Base-by-base conservation (phyloP, 2,329 filamentous ascomycete species). In the Cercospora sp. region DNA sequence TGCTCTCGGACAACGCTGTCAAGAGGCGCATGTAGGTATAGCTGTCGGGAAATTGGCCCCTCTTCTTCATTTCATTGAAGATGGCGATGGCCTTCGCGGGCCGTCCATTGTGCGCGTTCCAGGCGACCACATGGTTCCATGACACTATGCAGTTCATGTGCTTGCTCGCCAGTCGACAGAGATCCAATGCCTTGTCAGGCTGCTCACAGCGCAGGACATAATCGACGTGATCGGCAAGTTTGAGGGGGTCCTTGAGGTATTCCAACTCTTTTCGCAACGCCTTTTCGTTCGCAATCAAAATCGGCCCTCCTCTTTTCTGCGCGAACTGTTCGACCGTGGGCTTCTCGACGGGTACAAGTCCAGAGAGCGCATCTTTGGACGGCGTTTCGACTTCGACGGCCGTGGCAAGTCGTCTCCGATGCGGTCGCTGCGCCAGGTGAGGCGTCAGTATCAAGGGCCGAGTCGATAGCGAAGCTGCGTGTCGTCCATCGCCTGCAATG, bases 51-150 rank as follows among this genome's bases (percentile, higher is more conserved):
- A 86, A 84, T 74, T 96, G 91, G 5, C 85, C 90, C 69, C 93
- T 87, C 82, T 98, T 98, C 82, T 98, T 99, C 94, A 99, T 98
- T 91, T 98, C 94, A 79, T 97, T 97, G 82, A 89, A 97, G n/a
- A 93, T 83, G 80, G 91, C 93, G 66, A 97, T 81, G 18, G 91
- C 94, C 21, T 83, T 81, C 68, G 85, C 84, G 37, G 93, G 79
- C 62, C 85, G 85, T 51, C 87, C 83, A 26, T 88, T 82, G 51
- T 85, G 80, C 78, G 97, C 81, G 70, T 88, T 83, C 78, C 93
- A 88, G 66, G 90, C 86, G 66, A 99, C 89, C 55, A 97, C 80
- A 76, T 91, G 87, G 79, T 98, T 98, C 94, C 94, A 99, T 67
- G 91, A 89, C 67, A 96, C 93, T 3, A 87, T 83, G 71, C 90